Evolutionary conservation across 2,329 filamentous ascomycete genomes (phyloP).

Genomic region (Apiospora malaysiana): DNA sequence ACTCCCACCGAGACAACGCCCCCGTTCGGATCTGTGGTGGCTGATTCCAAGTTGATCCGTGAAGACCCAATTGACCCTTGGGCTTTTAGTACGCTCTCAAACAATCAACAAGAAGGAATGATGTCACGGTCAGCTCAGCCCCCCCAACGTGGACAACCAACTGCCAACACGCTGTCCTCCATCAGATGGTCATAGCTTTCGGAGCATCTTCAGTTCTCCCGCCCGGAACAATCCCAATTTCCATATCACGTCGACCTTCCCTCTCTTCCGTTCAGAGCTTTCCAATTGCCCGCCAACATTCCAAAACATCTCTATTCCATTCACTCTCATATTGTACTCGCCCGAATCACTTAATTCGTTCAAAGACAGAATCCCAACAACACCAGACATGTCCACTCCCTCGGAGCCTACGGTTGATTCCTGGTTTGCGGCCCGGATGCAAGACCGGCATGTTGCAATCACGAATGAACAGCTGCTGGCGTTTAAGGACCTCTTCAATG

Average conservation of each 20-base stretch:
- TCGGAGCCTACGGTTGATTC: background rate
- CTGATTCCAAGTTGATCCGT: too few relatives aligned
- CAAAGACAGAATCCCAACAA: background rate
- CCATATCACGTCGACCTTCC: too few relatives aligned
- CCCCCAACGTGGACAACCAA: background rate
- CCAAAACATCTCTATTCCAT: too few relatives aligned
- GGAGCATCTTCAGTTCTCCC: too few relatives aligned
- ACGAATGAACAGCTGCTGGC: background rate
- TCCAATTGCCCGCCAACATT: too few relatives aligned
- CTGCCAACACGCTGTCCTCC: background rate
- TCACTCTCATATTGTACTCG: background rate
- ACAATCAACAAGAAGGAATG: too few relatives aligned
- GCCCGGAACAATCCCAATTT: too few relatives aligned
- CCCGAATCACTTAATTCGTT: rapidly evolving
- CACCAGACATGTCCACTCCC: background rate
- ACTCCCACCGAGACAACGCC: too few relatives aligned
- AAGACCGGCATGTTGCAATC: background rate
- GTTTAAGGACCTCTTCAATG: background rate
- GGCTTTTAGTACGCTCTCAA: too few relatives aligned
- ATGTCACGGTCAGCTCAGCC: background rate
- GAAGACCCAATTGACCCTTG: too few relatives aligned
- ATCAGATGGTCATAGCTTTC: background rate
- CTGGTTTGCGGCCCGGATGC: background rate
- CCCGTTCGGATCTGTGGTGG: too few relatives aligned
- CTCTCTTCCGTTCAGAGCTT: too few relatives aligned